phyloP scores from a whole-genome alignment of 352 stramenopile genomes.

The Peronospora farinosa region DNA sequence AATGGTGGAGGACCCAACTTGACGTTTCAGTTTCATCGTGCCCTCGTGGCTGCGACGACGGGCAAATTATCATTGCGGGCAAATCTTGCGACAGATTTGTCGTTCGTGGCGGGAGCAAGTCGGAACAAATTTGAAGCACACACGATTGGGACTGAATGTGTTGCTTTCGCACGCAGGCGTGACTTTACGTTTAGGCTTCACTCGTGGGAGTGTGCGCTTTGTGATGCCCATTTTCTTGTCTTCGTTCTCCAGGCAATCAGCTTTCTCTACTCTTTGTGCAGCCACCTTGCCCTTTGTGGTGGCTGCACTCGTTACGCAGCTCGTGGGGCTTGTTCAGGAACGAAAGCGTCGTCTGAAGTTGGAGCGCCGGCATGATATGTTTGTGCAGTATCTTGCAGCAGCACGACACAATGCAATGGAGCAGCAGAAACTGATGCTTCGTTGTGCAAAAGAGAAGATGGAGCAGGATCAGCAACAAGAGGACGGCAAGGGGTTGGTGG shows the following conservation, averaged over 20 bases:
- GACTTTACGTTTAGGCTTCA: constrained; percentile 65
- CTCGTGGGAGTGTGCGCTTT: constrained; percentile 72
- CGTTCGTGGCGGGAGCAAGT: constrained; percentile 45
- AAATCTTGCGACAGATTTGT: constrained; percentile 41
- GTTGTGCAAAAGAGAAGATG: constrained; percentile 54
- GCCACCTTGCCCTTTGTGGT: constrained; percentile 67
- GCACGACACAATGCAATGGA: constrained; percentile 48
- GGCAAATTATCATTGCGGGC: constrained; percentile 51
- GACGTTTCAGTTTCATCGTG: constrained; percentile 47
- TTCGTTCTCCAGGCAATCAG: constrained; percentile 57
- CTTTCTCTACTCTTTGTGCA: constrained; percentile 67
- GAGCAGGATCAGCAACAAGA: constrained; percentile 37
- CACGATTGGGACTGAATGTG: constrained; percentile 51
- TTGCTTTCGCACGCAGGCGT: constrained; percentile 49
- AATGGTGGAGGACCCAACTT: constrained; percentile 44
- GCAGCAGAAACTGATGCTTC: constrained; percentile 71
- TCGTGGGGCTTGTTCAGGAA: constrained; percentile 61
- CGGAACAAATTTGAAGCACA: constrained; percentile 52
- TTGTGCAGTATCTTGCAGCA: constrained; percentile 52
- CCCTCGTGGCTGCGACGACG: constrained; percentile 31
- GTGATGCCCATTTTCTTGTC: constrained; percentile 78
- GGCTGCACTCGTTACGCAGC: constrained; percentile 54
- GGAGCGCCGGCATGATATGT: constrained; percentile 38
- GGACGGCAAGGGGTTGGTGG: constrained; percentile 53
- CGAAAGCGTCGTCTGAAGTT: constrained; percentile 43